Conservation (phyloP, 2,329 filamentous ascomycete species). For the Neofusicoccum kwambonambiense region DNA sequence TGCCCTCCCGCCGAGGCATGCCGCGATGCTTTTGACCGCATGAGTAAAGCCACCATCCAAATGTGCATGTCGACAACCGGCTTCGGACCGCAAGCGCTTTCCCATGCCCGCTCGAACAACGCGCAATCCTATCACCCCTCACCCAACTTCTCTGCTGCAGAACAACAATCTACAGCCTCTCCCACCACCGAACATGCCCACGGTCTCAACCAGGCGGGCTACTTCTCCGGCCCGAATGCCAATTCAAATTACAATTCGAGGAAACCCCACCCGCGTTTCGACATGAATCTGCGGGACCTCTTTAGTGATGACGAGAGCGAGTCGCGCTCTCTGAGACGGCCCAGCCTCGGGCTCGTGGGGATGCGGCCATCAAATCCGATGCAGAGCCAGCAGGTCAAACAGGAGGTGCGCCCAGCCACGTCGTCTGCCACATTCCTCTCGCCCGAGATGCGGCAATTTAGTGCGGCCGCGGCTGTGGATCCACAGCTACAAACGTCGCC, state of each 20-base stretch:
- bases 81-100: slow-evolving; percentile 56
- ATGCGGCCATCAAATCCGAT: slow-evolving; percentile 25
- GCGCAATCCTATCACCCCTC: not conserved
- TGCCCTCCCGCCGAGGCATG: slow-evolving; percentile 94
- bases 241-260: not conserved
- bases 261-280: slow-evolving; percentile 52
- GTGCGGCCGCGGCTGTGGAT: not conserved
- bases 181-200: not conserved
- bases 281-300: slow-evolving; percentile 45
- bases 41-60: slow-evolving; percentile 90
- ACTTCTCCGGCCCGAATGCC: slow-evolving; percentile 8
- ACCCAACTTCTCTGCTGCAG: slow-evolving; percentile 1
- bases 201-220: not conserved
- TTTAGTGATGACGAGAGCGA: slow-evolving; percentile 42
- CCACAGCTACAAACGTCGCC: slow-evolving; percentile 8
- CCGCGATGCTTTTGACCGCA: slow-evolving; percentile 89
- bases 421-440: not conserved
- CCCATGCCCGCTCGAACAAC: not conserved
- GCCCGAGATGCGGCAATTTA: slow-evolving; percentile 11
- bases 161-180: not conserved
- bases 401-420: slow-evolving; percentile 5
- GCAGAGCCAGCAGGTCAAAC: slow-evolving; percentile 26
- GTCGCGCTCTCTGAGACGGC: slow-evolving; percentile 31
- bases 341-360: slow-evolving; percentile 23
- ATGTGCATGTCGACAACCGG: slow-evolving; percentile 89